Evolutionary conservation across 139 green algal species (phyloP), one percentile per base, ranked within the genome.

Genomic region (Eudorina sp.): DNA sequence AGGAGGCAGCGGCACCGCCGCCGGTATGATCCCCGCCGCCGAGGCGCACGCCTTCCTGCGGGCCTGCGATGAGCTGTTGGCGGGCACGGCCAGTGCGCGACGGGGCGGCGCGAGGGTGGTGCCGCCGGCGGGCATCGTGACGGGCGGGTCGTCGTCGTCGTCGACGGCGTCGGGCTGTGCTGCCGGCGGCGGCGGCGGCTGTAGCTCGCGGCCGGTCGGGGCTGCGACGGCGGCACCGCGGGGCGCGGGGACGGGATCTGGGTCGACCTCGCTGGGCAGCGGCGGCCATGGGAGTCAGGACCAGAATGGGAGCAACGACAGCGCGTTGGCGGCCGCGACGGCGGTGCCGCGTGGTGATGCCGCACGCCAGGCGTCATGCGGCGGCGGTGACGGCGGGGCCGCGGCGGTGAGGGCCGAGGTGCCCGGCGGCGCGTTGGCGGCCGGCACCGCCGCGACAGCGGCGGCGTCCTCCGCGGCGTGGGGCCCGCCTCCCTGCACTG

Each of bases 11-110:
- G 58, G 80, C 60, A 51, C 25, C 29, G 9, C 25, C 29, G 9
- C 43, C 21, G 81, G 60, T n/a, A 51, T 78, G 45, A 87, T 87
- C 16, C 81, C 81, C 3, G 81, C 81, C 1, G 62, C 64, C 0
- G 60, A 87, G 34, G 81, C 64, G 23, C 60, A 78, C 31, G 81
- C 81, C 16, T 87, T 87, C 81, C 43, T 87, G 46, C 62, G 60
- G 29, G 21, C 45, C 0, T 87, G 62, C 29, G 81, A 66, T 16
- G 19, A 68, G 60, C 31, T 87, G 46, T 0, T 78, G 21, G 60
- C 8, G 27, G 62, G 58, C 21, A 85, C 78, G 27, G 38, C 78
- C 38, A 74, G 78, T 40, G 55, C 78, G 23, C 51, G 46, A 7
- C 68, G 21, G 18, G 7, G 34, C 29, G 40, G 68, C 68, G 25